Conservation (phyloP, 2,329 filamentous ascomycete genomes). For the Ophiocordyceps robertsii region DNA sequence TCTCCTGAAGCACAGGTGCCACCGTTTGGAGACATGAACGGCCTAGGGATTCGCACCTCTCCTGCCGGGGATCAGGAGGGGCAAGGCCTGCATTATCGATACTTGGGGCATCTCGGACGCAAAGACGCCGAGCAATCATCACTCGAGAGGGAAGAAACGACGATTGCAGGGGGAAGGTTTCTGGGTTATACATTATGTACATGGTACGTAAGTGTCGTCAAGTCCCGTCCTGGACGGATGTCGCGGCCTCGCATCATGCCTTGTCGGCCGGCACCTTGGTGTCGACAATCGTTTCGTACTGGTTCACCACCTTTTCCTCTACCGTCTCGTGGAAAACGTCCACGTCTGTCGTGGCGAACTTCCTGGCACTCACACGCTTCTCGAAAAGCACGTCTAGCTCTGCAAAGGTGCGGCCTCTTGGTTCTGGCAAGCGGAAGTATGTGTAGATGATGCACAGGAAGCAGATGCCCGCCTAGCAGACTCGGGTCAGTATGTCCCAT, state of each 20-base stretch:
- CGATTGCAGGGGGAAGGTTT: no score
- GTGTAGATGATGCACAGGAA: slow-evolving; percentile 72
- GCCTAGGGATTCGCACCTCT: no score
- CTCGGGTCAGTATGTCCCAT: background rate
- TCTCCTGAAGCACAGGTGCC: no score
- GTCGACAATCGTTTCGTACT: slow-evolving; percentile 27
- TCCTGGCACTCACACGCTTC: slow-evolving; percentile 53
- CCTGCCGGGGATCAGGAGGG: no score
- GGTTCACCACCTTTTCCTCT: slow-evolving; percentile 31
- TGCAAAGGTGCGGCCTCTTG: slow-evolving; percentile 66
- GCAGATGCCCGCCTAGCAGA: slow-evolving; percentile 51
- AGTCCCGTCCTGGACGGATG: no score
- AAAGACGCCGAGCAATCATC: no score
- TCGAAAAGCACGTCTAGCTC: slow-evolving; percentile 82
- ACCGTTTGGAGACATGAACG: no score
- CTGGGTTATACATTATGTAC: no score
- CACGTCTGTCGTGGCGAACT: slow-evolving; percentile 50
- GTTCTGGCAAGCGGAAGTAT: slow-evolving; percentile 48
- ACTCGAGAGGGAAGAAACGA: no score
- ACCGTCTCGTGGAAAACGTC: slow-evolving; percentile 41
- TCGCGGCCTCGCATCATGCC: slow-evolving; percentile 4
- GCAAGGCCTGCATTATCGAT: no score
- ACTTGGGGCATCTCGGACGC: no score
- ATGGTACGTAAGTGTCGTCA: no score
- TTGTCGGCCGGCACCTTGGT: background rate